Base-by-base conservation (phyloP, 2,329 filamentous ascomycete species). In the Akanthomyces dipterigenus region DNA sequence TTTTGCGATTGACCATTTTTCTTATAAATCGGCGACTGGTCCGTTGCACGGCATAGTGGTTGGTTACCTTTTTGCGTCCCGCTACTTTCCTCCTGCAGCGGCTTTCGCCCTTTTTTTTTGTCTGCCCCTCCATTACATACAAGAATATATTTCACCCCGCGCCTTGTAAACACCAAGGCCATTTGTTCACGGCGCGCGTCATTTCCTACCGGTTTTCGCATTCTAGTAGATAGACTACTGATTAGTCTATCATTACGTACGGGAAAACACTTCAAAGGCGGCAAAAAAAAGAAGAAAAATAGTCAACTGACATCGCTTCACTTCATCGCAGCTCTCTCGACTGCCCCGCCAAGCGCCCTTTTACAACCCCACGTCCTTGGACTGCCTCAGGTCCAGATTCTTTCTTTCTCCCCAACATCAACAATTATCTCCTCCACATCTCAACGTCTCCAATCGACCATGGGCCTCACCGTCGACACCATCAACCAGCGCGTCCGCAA, bases 401-500 rank as follows among this genome's bases (percentile, higher is more conserved):
- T 57, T 34, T 46, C n/a, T n/a, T 20, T n/a, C 18, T 34, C 40
- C 18, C 34, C 28, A 16, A 24, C 38, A 16, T 26, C 26, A 20
- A 36, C 9, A 16, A 60, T 42, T 18, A 5, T 18, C 46, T 43
- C 26, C 6, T 31, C 38, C 42, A 20, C 20, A 5, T 14, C 26
- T 54, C 40, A 40, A 46, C 48, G 58, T n/a, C 38, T 40, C 38
- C 58, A 67, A 65, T 65, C 73, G 56, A 75, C 70, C 65, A 75
- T 76, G 67, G 73, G 79, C 65, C 81, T 99, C 68, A 89, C 82
- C 69, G 80, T 90, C 70, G 82, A 91, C 76, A 96, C 95, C 80
- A 96, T 99, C 82, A 99, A 98, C 80, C 90, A 86, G 55, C 84
- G 95, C 74, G 85, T 98, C 67, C 87, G 88, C 72, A 85, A 87